These are phyloP conservation scores for Abrus precatorius DNA, from an alignment of 306 rosid genomes.

Conservation along the genomic window DNA sequence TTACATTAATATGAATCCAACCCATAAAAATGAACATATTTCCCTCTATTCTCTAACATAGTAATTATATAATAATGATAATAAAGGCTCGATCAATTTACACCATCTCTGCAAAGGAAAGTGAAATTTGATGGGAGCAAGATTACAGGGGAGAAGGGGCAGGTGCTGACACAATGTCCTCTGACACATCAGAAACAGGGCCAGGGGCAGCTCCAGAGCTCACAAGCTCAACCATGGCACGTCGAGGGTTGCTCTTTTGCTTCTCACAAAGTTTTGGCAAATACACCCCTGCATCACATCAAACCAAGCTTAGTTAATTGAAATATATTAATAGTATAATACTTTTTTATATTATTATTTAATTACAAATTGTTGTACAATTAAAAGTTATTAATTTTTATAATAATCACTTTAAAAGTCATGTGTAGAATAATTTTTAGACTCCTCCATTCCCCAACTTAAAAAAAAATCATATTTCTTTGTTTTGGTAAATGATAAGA, in stretches of 20 bases:
- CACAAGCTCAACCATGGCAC: constrained; percentile 70
- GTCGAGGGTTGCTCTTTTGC: constrained; percentile 66
- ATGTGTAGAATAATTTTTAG: no score
- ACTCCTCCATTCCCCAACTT: no score
- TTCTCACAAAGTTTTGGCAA: constrained; percentile 75
- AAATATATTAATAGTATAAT: no score
- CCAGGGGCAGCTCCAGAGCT: constrained; percentile 71
- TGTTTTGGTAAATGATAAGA: constrained; percentile 27
- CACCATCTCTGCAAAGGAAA: constrained; percentile 5
- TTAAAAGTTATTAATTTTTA: no score
- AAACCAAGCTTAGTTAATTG: background rate
- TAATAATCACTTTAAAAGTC: no score
- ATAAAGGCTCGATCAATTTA: background rate
- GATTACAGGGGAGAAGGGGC: constrained; percentile 44
- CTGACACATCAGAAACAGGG: constrained; percentile 46
- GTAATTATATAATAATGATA: background rate
- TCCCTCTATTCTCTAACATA: background rate
- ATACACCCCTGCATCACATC: constrained; percentile 64
- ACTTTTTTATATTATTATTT: no score
- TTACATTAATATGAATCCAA: background rate
- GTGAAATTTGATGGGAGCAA: constrained; percentile 20
- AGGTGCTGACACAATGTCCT: constrained; percentile 31
- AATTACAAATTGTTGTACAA: no score
- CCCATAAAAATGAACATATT: constrained; percentile 26
- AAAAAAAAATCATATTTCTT: background rate